Evolutionary conservation across 2,329 filamentous ascomycete genomes (phyloP).

Genomic region (Aspergillus sojae): DNA sequence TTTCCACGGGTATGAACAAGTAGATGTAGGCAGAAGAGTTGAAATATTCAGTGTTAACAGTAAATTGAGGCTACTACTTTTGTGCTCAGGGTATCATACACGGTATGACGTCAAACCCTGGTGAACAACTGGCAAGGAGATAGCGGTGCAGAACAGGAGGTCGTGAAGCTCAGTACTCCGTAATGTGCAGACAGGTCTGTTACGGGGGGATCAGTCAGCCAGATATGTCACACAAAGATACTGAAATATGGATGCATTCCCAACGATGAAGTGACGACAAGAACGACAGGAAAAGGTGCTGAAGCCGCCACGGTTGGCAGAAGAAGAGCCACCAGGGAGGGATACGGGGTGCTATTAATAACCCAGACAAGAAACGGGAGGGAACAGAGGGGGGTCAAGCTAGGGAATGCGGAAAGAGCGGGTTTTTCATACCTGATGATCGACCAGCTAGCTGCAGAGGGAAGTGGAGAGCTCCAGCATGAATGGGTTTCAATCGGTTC

Average conservation of each 20-base stretch:
- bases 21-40: neutral
- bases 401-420: neutral
- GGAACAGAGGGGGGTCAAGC: neutral
- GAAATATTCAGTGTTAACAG: neutral
- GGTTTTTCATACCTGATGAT: neutral
- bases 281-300: neutral
- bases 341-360: neutral
- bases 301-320: neutral
- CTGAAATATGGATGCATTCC: neutral
- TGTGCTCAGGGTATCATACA: neutral
- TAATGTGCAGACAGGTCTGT: neutral
- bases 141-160: neutral
- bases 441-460: neutral
- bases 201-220: neutral
- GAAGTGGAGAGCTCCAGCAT: neutral
- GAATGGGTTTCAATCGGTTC: neutral
- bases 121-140: neutral
- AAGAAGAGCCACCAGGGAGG: neutral
- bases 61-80: neutral
- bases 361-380: conserved; percentile 6
- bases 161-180: neutral
- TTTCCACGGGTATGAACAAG: neutral
- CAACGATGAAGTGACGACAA: neutral
- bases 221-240: neutral
- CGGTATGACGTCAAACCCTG: neutral